phyloP scores from a whole-genome alignment of 108 stramenopile genomes.

The Pseudonitzschia multiseries region DNA sequence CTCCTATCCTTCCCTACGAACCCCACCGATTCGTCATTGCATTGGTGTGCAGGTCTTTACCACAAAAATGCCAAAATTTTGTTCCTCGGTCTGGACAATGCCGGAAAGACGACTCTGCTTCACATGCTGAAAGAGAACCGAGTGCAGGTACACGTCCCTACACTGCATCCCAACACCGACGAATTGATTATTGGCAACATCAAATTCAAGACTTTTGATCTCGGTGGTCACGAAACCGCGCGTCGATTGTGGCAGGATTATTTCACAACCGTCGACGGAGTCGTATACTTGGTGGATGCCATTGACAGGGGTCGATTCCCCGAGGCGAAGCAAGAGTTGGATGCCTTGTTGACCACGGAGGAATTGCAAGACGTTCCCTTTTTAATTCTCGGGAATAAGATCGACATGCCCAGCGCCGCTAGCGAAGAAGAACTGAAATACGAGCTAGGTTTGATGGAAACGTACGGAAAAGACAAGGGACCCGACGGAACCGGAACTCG shows the following conservation, averaged over 20 bases:
- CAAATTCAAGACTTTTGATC: constrained; percentile 60
- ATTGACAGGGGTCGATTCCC: constrained; percentile 90
- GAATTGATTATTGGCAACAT: constrained; percentile 42
- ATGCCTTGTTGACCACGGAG: constrained; percentile 89
- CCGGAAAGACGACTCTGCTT: constrained; percentile 94
- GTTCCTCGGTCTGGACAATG: constrained; percentile 98
- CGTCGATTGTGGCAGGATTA: constrained; percentile 68
- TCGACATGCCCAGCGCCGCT: constrained; percentile 95
- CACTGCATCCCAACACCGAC: constrained; percentile 55
- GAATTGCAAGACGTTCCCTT: constrained; percentile 96
- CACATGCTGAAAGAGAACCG: constrained; percentile 50
- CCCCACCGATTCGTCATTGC: no score
- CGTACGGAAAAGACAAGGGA: constrained; percentile 97
- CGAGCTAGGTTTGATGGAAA: constrained; percentile 94
- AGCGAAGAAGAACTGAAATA: constrained; percentile 97
- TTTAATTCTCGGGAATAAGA: constrained; percentile 99
- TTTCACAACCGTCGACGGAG: constrained; percentile 39
- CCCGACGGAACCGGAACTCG: constrained; percentile 83
- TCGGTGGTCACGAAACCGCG: constrained; percentile 69
- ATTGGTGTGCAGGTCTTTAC: constrained; percentile 81
- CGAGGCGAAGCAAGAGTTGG: constrained; percentile 98
- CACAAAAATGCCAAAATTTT: constrained; percentile 99
- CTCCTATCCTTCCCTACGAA: no score
- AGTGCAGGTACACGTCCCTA: constrained; percentile 52
- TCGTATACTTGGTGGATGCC: constrained; percentile 58